These are phyloP conservation scores for Rhizopogon sp. DNA, from an alignment of 768 basidiomycete genomes.

Conservation along the genomic window DNA sequence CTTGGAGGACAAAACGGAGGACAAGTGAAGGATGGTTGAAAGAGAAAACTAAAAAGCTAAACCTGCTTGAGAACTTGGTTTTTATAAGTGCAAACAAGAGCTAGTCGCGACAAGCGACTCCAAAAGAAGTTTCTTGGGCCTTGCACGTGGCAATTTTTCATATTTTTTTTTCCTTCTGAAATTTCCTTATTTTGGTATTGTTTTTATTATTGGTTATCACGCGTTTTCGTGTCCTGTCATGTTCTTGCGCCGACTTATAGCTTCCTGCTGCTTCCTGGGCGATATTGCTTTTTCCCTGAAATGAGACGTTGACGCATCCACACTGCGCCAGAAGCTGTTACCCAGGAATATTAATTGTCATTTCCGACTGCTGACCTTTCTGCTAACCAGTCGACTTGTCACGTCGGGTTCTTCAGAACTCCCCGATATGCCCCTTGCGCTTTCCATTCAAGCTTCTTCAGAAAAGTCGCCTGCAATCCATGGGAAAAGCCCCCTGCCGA, in stretches of 20 bases:
- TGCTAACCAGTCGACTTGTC: background rate
- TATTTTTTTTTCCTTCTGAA: background rate
- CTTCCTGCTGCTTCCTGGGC: background rate
- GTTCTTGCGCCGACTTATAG: too few relatives aligned
- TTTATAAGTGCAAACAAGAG: constrained; percentile 10
- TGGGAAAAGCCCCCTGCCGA: background rate
- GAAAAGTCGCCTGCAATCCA: background rate
- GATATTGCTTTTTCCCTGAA: background rate
- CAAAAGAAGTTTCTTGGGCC: constrained; percentile 14
- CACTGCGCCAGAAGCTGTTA: too few relatives aligned
- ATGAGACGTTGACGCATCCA: too few relatives aligned
- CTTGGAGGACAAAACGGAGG: constrained; percentile 1
- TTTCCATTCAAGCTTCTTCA: background rate
- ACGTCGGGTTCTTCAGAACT: background rate
- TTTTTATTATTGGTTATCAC: background rate
- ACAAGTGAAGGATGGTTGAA: background rate
- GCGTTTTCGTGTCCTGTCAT: background rate
- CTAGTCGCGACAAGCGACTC: constrained; percentile 19
- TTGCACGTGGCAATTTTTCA: background rate
- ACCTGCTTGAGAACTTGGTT: constrained; percentile 8
- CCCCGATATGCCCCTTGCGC: background rate
- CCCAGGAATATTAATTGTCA: too few relatives aligned
- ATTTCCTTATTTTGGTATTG: background rate
- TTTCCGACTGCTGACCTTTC: background rate
- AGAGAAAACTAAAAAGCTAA: constrained; percentile 12